Evolutionary conservation across 2,329 filamentous ascomycete species (phyloP).

Genomic region (Arthrinium puccinioides): DNA sequence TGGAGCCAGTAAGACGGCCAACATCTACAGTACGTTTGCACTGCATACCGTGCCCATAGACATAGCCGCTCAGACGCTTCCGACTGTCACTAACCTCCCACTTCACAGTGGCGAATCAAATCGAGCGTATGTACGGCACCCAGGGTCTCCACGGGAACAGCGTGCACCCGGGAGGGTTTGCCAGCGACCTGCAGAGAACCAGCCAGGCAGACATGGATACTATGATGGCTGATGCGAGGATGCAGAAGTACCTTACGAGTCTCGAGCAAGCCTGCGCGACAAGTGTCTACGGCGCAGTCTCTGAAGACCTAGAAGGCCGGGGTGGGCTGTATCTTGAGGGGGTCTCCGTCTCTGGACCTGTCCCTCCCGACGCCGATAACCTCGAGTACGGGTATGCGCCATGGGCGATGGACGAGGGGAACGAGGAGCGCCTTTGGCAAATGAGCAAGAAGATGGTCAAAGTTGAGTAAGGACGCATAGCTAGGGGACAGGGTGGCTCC

Average conservation of each 20-base stretch:
- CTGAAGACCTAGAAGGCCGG: slow-evolving; percentile 28
- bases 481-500: too few relatives aligned
- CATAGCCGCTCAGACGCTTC: too few relatives aligned
- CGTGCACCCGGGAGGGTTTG: slow-evolving; percentile 37
- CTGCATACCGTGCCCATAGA: too few relatives aligned
- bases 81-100: too few relatives aligned
- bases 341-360: slow-evolving; percentile 24
- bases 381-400: slow-evolving; percentile 16
- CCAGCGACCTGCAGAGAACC: slow-evolving; percentile 20
- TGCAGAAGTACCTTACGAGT: slow-evolving; percentile 19
- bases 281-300: slow-evolving; percentile 32
- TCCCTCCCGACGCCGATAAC: slow-evolving; percentile 15
- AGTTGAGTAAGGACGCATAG: slow-evolving; percentile 4
- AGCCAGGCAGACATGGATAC: slow-evolving; percentile 12
- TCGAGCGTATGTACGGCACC: slow-evolving; percentile 36
- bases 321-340: slow-evolving; percentile 35
- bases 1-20: slow-evolving; percentile 34
- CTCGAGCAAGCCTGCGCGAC: slow-evolving; percentile 36
- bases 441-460: slow-evolving; percentile 15
- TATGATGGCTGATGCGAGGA: slow-evolving; percentile 4
- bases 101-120: slow-evolving; percentile 39
- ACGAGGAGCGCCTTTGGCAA: slow-evolving; percentile 31
- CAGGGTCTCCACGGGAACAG: slow-evolving; percentile 32
- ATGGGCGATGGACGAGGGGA: slow-evolving; percentile 28
- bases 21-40: slow-evolving; percentile 30